Evolutionary conservation across 371 early-diverging fungal genomes (phyloP).

Genomic region (Encephalitozoon cuniculi): DNA sequence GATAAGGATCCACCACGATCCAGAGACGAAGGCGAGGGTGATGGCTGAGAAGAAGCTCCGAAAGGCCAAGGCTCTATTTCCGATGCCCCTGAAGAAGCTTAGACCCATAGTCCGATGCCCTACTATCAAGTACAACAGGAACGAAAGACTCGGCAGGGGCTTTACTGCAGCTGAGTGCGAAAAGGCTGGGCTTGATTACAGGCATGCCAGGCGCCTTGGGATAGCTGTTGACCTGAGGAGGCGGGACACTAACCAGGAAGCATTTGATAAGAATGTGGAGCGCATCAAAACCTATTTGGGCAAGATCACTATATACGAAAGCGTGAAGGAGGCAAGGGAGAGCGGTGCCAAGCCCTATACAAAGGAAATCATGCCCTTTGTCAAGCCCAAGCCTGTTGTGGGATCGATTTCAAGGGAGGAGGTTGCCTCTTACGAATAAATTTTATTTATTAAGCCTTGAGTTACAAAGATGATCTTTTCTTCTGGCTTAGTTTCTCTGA

Average conservation of each 20-base stretch:
- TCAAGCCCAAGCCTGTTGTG: slow-evolving; percentile 30
- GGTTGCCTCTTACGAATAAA: slow-evolving; percentile 34
- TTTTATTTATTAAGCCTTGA: not conserved
- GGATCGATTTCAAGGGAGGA: slow-evolving; percentile 42
- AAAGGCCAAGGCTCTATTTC: slow-evolving; percentile 89
- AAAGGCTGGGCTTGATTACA: slow-evolving; percentile 81
- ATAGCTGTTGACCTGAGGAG: slow-evolving; percentile 95
- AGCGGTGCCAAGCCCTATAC: slow-evolving; percentile 46
- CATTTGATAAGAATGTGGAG: slow-evolving; percentile 80
- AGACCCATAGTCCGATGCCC: slow-evolving; percentile 93
- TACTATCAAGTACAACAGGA: slow-evolving; percentile 94
- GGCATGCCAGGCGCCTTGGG: slow-evolving; percentile 87
- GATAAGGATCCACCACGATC: slow-evolving; percentile 97
- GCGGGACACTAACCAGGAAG: slow-evolving; percentile 86
- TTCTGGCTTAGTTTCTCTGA: too few species aligned
- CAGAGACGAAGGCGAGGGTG: slow-evolving; percentile 83
- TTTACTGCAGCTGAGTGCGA: slow-evolving; percentile 95
- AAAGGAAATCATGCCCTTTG: slow-evolving; percentile 55
- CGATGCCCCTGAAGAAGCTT: slow-evolving; percentile 87
- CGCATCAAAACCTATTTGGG: slow-evolving; percentile 84
- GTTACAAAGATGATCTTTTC: not conserved
- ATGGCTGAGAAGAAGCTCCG: slow-evolving; percentile 74
- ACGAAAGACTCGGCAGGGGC: slow-evolving; percentile 90
- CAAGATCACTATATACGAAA: slow-evolving; percentile 52
- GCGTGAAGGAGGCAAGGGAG: slow-evolving; percentile 48